Base-by-base conservation (phyloP, 2,329 filamentous ascomycete species). In the Alternaria gaisen region DNA sequence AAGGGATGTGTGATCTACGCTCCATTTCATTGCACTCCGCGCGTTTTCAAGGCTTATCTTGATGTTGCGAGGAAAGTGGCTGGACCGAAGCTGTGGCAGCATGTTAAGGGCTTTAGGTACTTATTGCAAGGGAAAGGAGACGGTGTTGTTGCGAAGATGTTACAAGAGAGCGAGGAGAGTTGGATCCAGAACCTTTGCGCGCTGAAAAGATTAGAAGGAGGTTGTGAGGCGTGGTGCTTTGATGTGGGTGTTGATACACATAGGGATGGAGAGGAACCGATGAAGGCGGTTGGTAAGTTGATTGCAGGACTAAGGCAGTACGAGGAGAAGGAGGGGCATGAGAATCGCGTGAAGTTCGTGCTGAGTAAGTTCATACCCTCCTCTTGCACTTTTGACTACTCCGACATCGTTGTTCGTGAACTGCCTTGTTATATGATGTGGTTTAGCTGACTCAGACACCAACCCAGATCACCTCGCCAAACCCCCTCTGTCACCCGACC, bases 181-280 rank as follows among this genome's bases (percentile, higher is more conserved):
- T 60, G 58, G 58, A 20, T 52, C 5, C 26, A 9, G 4, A 60
- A 60, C 38, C 12, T 60, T 1, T 24, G 34, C 8, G 16, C 10
- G 9, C 34, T 60, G 47, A 60, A 55, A 32, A 22, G 3, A 8
- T n/a, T 26, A 80, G 8, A 93, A 94, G 73, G 84, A 88, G 5
- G 83, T 83, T 53, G 83, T 83, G 61, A 87, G 87, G 57, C 43
- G 0, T 86, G 90, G 70, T 85, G 86, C 1, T 97, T 97, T 76
- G 94, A 97, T 75, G 81, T 97, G 0, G 93, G 92, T 0, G 87
- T 97, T 12, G 93, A 97, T 82, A 88, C 91, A 70, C 87, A 92
- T 75, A 84, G 87, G n/a, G 87, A 90, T 28, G 94, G 93, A 5
- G 83, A 89, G 60, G 87, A 86, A 81, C 92, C 80, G 60, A 57